Evolutionary conservation across 345 rosid species (phyloP).

Genomic region (Clausena lansium): DNA sequence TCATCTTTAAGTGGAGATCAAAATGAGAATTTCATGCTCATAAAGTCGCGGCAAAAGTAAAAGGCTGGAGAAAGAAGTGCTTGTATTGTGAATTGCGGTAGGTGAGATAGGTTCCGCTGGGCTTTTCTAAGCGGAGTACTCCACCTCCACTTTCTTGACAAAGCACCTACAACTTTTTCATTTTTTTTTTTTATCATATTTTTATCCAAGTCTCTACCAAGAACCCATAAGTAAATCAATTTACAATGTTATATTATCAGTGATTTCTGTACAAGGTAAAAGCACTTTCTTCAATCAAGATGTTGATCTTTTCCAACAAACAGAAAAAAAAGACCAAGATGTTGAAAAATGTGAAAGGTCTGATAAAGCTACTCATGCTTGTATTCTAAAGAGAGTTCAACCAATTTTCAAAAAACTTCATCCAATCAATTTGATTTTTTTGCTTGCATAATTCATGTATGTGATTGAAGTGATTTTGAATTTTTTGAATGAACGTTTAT

Average conservation of each 20-base stretch:
- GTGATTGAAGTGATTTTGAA: background rate
- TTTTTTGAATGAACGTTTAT: background rate
- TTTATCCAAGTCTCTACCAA: background rate
- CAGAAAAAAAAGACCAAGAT: background rate
- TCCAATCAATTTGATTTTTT: background rate
- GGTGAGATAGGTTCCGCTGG: background rate
- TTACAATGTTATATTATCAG: background rate
- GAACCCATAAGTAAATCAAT: background rate
- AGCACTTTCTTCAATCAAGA: slow-evolving; percentile 3
- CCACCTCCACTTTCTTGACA: background rate
- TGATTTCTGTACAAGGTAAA: background rate
- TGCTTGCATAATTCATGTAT: background rate
- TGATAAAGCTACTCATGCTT: background rate
- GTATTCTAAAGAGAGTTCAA: background rate
- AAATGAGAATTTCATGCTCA: background rate
- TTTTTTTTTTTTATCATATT: background rate
- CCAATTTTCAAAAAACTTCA: background rate
- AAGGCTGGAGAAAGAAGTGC: background rate
- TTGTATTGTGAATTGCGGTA: background rate
- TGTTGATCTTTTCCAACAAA: background rate
- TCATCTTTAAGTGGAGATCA: background rate
- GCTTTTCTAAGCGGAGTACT: background rate
- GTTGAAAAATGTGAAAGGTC: background rate
- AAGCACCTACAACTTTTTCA: background rate
- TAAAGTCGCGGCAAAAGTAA: background rate